These are phyloP conservation scores for Murraya koenigii DNA, from an alignment of 345 rosid genomes.

Conservation along the genomic window DNA sequence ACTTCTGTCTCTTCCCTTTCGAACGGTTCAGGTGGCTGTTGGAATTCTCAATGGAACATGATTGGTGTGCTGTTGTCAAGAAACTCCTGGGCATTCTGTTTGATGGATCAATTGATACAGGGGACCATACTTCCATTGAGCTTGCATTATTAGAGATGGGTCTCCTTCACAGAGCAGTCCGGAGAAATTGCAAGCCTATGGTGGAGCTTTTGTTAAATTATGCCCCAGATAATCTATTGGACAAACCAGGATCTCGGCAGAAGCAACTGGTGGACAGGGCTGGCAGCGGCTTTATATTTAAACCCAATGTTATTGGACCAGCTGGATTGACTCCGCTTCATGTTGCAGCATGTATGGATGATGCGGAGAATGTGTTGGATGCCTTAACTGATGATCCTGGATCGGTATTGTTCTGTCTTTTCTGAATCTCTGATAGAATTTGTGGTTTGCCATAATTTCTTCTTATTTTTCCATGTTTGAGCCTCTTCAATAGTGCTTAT, in stretches of 20 bases:
- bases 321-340: constrained; percentile 82
- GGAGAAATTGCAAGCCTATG: constrained; percentile 50
- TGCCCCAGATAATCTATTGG: constrained; percentile 28
- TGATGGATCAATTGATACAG: constrained; percentile 42
- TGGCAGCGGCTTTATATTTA: constrained; percentile 31
- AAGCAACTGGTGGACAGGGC: constrained; percentile 14
- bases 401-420: constrained; percentile 34
- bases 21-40: constrained; percentile 56
- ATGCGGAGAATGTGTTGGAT: constrained; percentile 53
- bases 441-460: not conserved
- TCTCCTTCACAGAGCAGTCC: constrained; percentile 62
- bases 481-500: constrained; percentile 9
- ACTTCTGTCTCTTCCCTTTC: constrained; percentile 39
- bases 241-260: constrained; percentile 28
- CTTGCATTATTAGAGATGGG: constrained; percentile 48
- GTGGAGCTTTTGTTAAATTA: constrained; percentile 54
- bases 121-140: constrained; percentile 37
- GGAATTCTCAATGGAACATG: constrained; percentile 65
- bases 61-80: constrained; percentile 76
- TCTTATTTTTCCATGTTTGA: not conserved
- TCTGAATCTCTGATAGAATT: not conserved
- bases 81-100: constrained; percentile 47
- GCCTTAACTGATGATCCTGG: constrained; percentile 69
- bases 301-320: constrained; percentile 50
- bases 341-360: constrained; percentile 56